Percentiles rank a stretch among this genome's conserved stretches.
phyloP scores from a whole-genome alignment of 306 rosid species.

The Arachis stenosperma region DNA sequence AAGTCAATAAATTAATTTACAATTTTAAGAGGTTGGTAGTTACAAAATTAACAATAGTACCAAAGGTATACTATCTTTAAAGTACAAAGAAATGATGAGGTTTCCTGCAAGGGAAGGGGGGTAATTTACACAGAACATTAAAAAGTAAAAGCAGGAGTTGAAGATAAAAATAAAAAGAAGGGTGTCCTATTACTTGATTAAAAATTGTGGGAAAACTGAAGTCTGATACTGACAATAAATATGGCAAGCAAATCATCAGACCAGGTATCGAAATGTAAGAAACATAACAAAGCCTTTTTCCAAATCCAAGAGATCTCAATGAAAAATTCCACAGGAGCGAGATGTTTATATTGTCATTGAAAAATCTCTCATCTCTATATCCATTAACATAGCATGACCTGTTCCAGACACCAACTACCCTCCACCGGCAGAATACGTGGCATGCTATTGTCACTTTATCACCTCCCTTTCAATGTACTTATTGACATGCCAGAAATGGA shows the following conservation, averaged over 20 bases:
- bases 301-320: neutral
- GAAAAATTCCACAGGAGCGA: neutral
- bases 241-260: constrained; percentile 14
- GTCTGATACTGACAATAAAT: constrained; percentile 19
- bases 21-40: neutral
- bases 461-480: neutral
- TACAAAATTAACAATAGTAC: neutral
- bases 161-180: neutral
- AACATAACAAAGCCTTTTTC: neutral
- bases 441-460: constrained; percentile 21
- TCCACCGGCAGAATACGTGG: constrained; percentile 28
- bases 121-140: constrained; percentile 1
- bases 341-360: constrained; percentile 7
- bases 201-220: neutral
- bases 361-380: constrained; percentile 14
- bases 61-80: constrained; percentile 19
- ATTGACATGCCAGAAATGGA: neutral
- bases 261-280: constrained; percentile 11
- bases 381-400: constrained; percentile 21
- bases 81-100: constrained; percentile 9
- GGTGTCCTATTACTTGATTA: neutral
- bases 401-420: constrained; percentile 21
- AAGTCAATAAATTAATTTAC: neutral
- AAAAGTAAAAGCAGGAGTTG: constrained; percentile 5
- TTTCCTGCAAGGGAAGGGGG: neutral